Evolutionary conservation across 2,329 filamentous ascomycete species (phyloP).

Genomic region (Xylaria sp.): DNA sequence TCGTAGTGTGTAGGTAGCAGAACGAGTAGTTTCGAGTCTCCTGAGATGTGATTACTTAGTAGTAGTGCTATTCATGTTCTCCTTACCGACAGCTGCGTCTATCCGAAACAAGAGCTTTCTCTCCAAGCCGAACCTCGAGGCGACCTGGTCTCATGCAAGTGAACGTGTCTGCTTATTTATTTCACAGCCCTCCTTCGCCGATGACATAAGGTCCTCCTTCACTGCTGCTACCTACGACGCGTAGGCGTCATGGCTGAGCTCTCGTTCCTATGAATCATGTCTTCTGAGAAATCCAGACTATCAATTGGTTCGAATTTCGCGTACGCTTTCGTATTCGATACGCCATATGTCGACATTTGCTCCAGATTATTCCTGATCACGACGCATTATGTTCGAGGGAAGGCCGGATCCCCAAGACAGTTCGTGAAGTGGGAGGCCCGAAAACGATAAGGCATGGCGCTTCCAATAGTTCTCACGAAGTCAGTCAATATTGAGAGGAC

Average conservation of each 20-base stretch:
- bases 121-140: neutral
- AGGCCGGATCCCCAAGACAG: neutral
- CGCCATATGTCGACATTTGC: neutral
- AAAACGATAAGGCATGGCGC: neutral
- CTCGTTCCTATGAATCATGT: neutral
- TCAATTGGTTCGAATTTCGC: neutral
- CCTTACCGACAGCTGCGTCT: neutral
- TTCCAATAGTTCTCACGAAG: neutral
- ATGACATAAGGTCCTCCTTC: neutral
- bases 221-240: neutral
- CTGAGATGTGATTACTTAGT: neutral
- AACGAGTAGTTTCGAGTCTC: neutral
- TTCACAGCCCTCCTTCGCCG: neutral
- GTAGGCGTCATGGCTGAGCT: neutral
- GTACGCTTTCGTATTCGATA: neutral
- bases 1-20: neutral
- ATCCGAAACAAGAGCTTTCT: neutral
- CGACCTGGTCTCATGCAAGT: neutral
- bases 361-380: neutral
- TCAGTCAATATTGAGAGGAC: neutral
- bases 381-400: neutral
- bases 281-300: neutral
- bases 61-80: neutral
- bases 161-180: neutral
- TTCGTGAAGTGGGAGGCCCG: neutral